Percentiles rank a stretch among this genome's conserved stretches.
phyloP scores from a whole-genome alignment of 2,329 filamentous ascomycete genomes.

The Leptographium procerum region DNA sequence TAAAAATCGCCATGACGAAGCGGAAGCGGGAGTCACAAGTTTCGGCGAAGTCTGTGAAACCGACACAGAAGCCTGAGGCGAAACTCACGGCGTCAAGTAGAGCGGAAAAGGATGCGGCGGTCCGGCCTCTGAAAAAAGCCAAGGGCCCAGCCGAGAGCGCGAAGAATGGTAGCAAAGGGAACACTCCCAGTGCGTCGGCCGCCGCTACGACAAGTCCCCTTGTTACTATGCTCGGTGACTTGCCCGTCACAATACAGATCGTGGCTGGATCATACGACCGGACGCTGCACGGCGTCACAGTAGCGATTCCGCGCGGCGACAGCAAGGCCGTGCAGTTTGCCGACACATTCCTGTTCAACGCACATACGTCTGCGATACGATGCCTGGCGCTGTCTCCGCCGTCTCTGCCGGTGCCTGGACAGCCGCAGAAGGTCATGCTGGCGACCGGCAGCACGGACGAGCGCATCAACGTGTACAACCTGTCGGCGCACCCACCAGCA shows the following conservation, averaged over 20 bases:
- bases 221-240: background rate
- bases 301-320: constrained; percentile 37
- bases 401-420: constrained; percentile 47
- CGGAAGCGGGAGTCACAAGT: constrained; percentile 10
- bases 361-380: constrained; percentile 80
- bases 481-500: constrained; percentile 58
- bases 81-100: background rate
- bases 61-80: background rate
- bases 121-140: background rate
- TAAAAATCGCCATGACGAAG: constrained; percentile 3
- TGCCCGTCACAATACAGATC: constrained; percentile 63
- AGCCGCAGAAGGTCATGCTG: constrained; percentile 73
- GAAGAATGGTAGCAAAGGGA: background rate
- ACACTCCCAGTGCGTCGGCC: background rate
- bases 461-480: constrained; percentile 84
- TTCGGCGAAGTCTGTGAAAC: background rate
- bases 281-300: constrained; percentile 80
- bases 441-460: constrained; percentile 90
- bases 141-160: background rate
- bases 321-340: constrained; percentile 52
- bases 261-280: constrained; percentile 90
- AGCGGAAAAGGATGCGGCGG: background rate
- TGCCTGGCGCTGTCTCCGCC: constrained; percentile 77
- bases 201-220: background rate
- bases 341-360: constrained; percentile 92